Evolutionary conservation across 305 asterid genomes (phyloP).

Genomic region (Fraxinus xanthoxyloides): DNA sequence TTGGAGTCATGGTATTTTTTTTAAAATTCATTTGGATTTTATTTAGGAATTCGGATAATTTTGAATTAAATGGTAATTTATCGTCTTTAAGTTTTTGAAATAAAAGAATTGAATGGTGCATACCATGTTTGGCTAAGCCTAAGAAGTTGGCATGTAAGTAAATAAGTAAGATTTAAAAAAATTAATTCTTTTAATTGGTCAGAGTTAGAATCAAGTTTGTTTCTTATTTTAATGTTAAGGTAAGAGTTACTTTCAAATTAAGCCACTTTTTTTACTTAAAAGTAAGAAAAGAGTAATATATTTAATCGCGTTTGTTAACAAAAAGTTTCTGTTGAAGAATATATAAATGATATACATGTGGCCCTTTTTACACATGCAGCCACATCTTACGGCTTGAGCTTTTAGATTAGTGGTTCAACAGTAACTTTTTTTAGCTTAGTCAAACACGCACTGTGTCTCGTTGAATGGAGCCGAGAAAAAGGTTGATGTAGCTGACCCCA

Average conservation of each 20-base stretch:
- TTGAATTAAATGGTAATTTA: not conserved
- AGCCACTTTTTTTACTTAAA: not conserved
- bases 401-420: not conserved
- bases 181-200: not conserved
- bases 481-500: not conserved
- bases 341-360: not conserved
- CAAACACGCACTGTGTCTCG: not conserved
- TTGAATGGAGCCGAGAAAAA: not conserved
- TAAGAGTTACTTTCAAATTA: not conserved
- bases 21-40: not conserved
- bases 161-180: not conserved
- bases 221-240: not conserved
- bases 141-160: not conserved
- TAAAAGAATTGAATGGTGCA: not conserved
- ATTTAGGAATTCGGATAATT: not conserved
- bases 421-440: not conserved
- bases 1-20: constrained; percentile 69
- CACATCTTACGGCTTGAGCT: not conserved
- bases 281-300: not conserved
- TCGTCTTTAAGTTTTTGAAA: not conserved
- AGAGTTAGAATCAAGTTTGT: not conserved
- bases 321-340: not conserved
- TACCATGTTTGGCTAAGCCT: not conserved
- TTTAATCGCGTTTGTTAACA: not conserved
- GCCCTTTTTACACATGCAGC: not conserved